Percentiles rank a stretch among this genome's conserved stretches.
These are phyloP conservation scores for Solanum rostratum DNA, from an alignment of 257 asterid species.

Conservation along the genomic window DNA sequence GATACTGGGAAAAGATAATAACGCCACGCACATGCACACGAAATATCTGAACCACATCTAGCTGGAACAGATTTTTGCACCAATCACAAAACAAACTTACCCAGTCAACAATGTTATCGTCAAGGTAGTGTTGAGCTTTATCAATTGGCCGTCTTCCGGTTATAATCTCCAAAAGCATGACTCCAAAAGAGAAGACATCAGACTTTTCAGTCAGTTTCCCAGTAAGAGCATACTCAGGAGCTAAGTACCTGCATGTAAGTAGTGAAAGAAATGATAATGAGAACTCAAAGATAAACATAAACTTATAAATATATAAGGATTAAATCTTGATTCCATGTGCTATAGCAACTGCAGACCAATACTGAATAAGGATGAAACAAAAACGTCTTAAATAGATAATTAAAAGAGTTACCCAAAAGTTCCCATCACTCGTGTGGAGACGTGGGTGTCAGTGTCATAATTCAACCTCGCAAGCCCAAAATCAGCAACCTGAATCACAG, in stretches of 20 bases:
- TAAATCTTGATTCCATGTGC: not conserved
- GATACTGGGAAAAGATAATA: not conserved
- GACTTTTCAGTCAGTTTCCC: conserved; percentile 83
- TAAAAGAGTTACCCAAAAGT: conserved; percentile 60
- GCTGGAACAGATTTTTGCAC: not conserved
- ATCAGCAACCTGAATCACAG: conserved; percentile 70
- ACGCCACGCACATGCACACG: not conserved
- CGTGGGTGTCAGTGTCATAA: conserved; percentile 77
- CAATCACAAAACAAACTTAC: conserved; percentile 22
- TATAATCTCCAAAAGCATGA: conserved; percentile 76
- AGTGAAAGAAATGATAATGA: not conserved
- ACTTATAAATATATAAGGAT: not conserved
- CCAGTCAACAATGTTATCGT: conserved; percentile 88
- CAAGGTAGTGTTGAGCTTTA: conserved; percentile 68
- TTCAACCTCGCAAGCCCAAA: conserved; percentile 88
- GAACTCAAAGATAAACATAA: not conserved
- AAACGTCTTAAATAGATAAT: not conserved
- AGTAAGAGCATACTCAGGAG: conserved; percentile 92
- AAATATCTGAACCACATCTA: not conserved
- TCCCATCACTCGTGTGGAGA: conserved; percentile 95
- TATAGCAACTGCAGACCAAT: not conserved
- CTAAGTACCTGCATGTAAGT: conserved; percentile 53
- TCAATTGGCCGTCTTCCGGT: conserved; percentile 89
- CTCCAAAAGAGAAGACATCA: conserved; percentile 88
- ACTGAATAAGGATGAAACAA: not conserved